A percentile compares a stretch with the other conserved stretches of the same genome.
Conservation (phyloP, 2,329 filamentous ascomycete species). For the Colletotrichum scovillei region DNA sequence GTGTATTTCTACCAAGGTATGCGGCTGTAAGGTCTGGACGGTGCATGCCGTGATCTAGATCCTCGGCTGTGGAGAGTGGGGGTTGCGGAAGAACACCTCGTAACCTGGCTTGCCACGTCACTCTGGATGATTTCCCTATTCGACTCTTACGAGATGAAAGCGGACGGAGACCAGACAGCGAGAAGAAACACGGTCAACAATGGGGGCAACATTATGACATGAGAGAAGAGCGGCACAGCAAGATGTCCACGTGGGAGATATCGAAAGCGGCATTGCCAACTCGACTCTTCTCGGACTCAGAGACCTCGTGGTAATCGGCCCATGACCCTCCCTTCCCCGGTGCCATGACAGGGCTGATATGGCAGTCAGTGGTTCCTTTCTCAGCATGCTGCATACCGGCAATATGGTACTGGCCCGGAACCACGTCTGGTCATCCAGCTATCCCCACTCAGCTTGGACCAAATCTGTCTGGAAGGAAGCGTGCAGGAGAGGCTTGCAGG, state of each 20-base stretch:
- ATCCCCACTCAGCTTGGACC: neutral
- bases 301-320: neutral
- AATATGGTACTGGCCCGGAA: neutral
- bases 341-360: neutral
- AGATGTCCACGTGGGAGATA: neutral
- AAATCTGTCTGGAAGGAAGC: neutral
- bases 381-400: neutral
- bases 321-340: neutral
- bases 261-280: neutral
- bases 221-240: neutral
- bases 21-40: neutral
- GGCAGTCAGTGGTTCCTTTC: neutral
- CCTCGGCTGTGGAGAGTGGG: neutral
- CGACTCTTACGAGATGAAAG: neutral
- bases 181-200: neutral
- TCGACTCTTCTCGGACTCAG: neutral
- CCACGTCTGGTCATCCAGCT: neutral
- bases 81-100: neutral
- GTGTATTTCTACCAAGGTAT: neutral
- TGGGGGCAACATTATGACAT: neutral
- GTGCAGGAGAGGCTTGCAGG: neutral
- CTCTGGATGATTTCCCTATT: neutral
- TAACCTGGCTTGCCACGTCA: constrained; percentile 1
- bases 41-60: constrained; percentile 6
- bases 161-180: neutral